A percentile compares a stretch with the other conserved stretches of the same genome.
These are phyloP conservation scores for Solanum hybrid DNA, from an alignment of 305 asterid species.

Conservation along the genomic window DNA sequence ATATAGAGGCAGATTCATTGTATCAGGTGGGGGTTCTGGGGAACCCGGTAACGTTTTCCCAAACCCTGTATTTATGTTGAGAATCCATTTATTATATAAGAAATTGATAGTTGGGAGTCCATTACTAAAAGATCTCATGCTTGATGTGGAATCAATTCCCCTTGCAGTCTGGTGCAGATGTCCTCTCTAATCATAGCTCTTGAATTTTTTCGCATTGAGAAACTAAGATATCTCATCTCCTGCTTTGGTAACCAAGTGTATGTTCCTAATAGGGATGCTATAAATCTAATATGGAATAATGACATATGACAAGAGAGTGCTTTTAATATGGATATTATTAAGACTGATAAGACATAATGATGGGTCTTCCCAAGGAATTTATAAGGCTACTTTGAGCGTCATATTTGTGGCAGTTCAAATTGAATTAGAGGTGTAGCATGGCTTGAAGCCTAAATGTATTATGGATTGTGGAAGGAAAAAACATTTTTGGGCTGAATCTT, in stretches of 20 bases:
- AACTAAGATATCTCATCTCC: not conserved
- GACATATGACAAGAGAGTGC: not conserved
- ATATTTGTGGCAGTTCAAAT: not conserved
- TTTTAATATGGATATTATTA: not conserved
- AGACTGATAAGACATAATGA: not conserved
- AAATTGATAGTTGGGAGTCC: not conserved
- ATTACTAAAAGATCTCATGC: not conserved
- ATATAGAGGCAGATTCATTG: not conserved
- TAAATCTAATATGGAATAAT: not conserved
- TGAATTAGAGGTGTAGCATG: not conserved
- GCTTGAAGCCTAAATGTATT: not conserved
- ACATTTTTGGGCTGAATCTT: not conserved
- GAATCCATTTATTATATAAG: not conserved
- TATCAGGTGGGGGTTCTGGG: not conserved
- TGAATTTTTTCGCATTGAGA: not conserved
- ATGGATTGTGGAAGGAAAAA: not conserved
- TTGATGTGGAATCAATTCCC: not conserved
- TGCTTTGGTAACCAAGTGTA: not conserved
- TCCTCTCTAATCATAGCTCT: not conserved
- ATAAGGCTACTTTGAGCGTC: not conserved
- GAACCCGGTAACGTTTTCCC: not conserved
- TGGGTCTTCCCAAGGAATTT: not conserved
- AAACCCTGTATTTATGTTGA: not conserved
- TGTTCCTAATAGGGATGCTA: not conserved
- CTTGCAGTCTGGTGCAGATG: not conserved